Evolutionary conservation across 768 basidiomycete genomes (phyloP).

Genomic region (Trametes villosa): DNA sequence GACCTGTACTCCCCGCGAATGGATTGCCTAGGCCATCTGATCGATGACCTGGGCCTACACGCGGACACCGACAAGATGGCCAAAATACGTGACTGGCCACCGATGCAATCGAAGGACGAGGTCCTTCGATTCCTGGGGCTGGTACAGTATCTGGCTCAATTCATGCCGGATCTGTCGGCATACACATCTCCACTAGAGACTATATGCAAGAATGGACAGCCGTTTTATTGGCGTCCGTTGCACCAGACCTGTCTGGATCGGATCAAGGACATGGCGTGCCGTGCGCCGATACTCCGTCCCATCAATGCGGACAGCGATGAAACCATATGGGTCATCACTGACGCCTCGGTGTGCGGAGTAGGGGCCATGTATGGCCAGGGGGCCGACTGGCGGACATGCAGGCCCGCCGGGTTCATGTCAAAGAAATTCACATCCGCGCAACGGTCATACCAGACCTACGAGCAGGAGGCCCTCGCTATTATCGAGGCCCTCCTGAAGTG

Average conservation of each 20-base stretch:
- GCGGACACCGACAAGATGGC: constrained; percentile 42
- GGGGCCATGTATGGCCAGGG: constrained; percentile 35
- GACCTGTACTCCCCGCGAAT: constrained; percentile 36
- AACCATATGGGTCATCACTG: constrained; percentile 31
- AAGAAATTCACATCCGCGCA: constrained; percentile 36
- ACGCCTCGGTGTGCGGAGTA: constrained; percentile 26
- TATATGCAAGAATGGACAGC: constrained; percentile 34
- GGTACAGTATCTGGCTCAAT: constrained; percentile 42
- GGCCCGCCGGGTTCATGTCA: constrained; percentile 35
- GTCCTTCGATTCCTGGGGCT: constrained; percentile 46
- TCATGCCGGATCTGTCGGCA: constrained; percentile 40
- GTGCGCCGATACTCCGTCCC: constrained; percentile 21
- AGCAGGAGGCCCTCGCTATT: constrained; percentile 24
- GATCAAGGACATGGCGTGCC: constrained; percentile 21
- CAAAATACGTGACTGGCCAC: constrained; percentile 39
- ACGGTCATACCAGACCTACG: constrained; percentile 27
- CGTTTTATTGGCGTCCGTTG: constrained; percentile 30
- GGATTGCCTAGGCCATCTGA: constrained; percentile 46
- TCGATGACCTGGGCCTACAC: constrained; percentile 44
- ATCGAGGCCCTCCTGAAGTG: constrained; percentile 32
- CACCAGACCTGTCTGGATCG: constrained; percentile 29
- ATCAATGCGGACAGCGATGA: constrained; percentile 10
- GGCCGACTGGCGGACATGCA: constrained; percentile 27
- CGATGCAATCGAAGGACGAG: constrained; percentile 39
- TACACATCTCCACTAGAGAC: constrained; percentile 38